Base-by-base conservation (phyloP, 75 land plant genomes). In the Azolla pinnata region DNA sequence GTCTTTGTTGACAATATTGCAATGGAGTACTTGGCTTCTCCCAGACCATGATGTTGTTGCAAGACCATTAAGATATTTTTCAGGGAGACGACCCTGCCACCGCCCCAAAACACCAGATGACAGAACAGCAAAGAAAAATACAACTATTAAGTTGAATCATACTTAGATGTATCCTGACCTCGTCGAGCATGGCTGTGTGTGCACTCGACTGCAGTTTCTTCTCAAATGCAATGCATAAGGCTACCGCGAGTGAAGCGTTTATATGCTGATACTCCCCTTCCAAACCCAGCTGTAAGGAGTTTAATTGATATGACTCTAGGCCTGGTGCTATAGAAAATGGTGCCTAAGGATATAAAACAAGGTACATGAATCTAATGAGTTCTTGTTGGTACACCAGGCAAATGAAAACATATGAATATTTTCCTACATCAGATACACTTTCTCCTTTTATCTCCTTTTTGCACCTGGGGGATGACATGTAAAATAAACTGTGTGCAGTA, bases 191-290 rank as follows among this genome's bases (percentile, higher is more conserved):
- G 29, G 44, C 2, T 25, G 23, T 34, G 33, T 59, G 0, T 56
- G 60, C 71, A 12, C 31, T 28, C 31, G 74, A 69, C 17, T 77
- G 69, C 33, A 67, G 71, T 33, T 60, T 74, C 34, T 74, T 62
- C 60, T 81, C 81, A 90, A 84, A 90, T 46, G 75, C 58, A 61
- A 68, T 64, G 44, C 78, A 81, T 33, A 90, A 48, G 16, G 83
- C 79, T 64, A 90, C 59, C 30, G 97, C 90, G 51, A 90, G 81
- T 34, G 87, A 83, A 51, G 97, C 97, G 74, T 90, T 90, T 27
- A 77, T 7, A 44, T 69, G 80, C 65, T 90, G 97, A 57, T 86
- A 90, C 42, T 86, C 90, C 17, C 97, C 97, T 55, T 72, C 71
- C 63, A 90, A 80, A 25, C 84, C 90, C 61, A 90, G 90, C 42